A percentile compares a stretch with the other conserved stretches of the same genome.
Evolutionary conservation across 2,329 filamentous ascomycete genomes (phyloP).

Genomic region (Aspergillus niger): DNA sequence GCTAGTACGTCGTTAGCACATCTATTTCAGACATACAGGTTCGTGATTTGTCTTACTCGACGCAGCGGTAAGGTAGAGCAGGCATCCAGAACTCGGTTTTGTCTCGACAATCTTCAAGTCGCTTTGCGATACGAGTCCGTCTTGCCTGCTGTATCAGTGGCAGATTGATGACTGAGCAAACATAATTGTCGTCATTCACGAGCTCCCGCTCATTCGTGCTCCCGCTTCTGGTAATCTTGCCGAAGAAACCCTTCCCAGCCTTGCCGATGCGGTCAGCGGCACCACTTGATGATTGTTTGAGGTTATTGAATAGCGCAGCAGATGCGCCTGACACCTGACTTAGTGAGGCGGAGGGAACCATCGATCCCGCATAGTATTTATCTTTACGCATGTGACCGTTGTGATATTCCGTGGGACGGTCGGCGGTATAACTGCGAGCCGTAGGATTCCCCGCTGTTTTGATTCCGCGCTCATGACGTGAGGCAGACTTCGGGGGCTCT

Average conservation of each 20-base stretch:
- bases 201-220: constrained; percentile 69
- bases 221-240: constrained; percentile 70
- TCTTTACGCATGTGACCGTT: constrained; percentile 36
- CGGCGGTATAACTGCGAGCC: constrained; percentile 70
- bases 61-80: constrained; percentile 89
- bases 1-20: constrained; percentile 41
- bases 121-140: constrained; percentile 86
- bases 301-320: constrained; percentile 68
- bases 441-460: constrained; percentile 67
- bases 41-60: constrained; percentile 63
- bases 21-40: neutral
- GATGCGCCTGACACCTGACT: constrained; percentile 58
- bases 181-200: constrained; percentile 80
- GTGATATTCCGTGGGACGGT: constrained; percentile 54
- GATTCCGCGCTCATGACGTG: constrained; percentile 68
- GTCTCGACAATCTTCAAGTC: constrained; percentile 81
- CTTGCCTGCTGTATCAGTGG: constrained; percentile 87
- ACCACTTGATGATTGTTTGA: constrained; percentile 71
- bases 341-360: constrained; percentile 49
- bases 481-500: constrained; percentile 62
- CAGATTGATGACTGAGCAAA: constrained; percentile 80
- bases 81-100: constrained; percentile 99
- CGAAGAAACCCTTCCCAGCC: constrained; percentile 79
- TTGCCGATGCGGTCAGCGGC: constrained; percentile 71
- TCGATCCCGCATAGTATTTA: constrained; percentile 35